Conservation (phyloP, 1,284 basidiomycete genomes). For the Takashimella koratensis region DNA sequence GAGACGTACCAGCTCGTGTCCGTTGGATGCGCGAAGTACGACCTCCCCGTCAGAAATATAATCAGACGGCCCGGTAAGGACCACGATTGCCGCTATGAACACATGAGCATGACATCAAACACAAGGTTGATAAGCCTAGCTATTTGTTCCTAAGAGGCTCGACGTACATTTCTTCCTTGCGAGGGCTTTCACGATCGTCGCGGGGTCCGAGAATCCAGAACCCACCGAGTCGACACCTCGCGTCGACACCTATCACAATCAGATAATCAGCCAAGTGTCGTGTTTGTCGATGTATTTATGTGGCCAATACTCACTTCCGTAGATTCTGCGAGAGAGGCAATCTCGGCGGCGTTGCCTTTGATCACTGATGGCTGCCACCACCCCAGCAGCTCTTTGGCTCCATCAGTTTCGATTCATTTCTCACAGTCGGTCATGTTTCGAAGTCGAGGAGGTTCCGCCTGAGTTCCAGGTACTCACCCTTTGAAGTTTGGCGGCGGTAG, state of each 20-base stretch:
- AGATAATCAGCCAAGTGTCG: too few species aligned
- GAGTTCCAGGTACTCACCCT: slow-evolving; percentile 35
- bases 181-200: slow-evolving; percentile 63
- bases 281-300: background rate
- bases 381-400: slow-evolving; percentile 69
- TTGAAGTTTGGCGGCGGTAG: slow-evolving; percentile 60
- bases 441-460: too few species aligned
- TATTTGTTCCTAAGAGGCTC: too few species aligned
- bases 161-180: slow-evolving; percentile 71
- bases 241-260: slow-evolving; percentile 67
- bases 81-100: slow-evolving; percentile 70
- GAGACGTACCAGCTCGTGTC: slow-evolving; percentile 57
- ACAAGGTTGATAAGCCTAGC: too few species aligned
- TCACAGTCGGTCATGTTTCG: too few species aligned
- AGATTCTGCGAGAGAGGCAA: slow-evolving; percentile 70
- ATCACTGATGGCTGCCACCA: slow-evolving; percentile 85
- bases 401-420: too few species aligned
- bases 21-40: slow-evolving; percentile 70
- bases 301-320: slow-evolving; percentile 56
- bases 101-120: background rate
- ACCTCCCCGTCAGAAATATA: slow-evolving; percentile 78
- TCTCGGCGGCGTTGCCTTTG: slow-evolving; percentile 92
- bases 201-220: slow-evolving; percentile 69
- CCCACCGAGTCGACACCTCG: slow-evolving; percentile 87
- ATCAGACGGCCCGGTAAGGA: slow-evolving; percentile 77